A percentile compares a stretch with the other conserved stretches of the same genome.
Evolutionary conservation across 1,139 yeast genomes (phyloP).

Genomic region (Trichomonascaceae sp.): DNA sequence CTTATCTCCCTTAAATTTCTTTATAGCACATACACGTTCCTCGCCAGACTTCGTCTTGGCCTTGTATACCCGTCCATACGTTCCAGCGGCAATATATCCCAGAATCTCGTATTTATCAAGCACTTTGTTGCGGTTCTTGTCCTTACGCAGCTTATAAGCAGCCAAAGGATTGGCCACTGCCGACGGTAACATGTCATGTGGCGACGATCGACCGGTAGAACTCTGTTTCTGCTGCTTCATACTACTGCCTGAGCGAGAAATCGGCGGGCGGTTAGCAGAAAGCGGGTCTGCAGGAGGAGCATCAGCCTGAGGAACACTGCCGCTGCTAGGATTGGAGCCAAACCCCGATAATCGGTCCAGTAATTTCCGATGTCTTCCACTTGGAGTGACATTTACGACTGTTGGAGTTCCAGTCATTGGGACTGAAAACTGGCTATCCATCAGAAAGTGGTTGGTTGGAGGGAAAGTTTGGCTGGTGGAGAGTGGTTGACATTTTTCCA

Average conservation of each 20-base stretch:
- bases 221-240: not conserved
- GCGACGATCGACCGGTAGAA: not conserved
- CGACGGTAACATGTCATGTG: conserved; percentile 16
- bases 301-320: not conserved
- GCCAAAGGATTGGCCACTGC: conserved; percentile 32
- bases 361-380: not conserved
- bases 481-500: not conserved
- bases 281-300: not conserved
- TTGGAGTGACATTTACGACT: not conserved
- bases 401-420: not conserved
- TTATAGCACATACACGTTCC: conserved; percentile 55
- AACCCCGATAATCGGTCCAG: not conserved
- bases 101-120: conserved; percentile 75
- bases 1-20: conserved; percentile 89
- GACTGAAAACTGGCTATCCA: not conserved
- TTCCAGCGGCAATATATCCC: conserved; percentile 98
- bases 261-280: not conserved
- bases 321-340: not conserved
- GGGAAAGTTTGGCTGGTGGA: not conserved
- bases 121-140: conserved; percentile 62
- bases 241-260: not conserved
- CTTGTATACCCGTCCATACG: conserved; percentile 93
- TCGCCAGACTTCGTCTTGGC: conserved; percentile 45
- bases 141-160: conserved; percentile 49
- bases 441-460: not conserved